Evolutionary conservation across 352 stramenopile genomes (phyloP), one percentile per base, ranked within the genome.

Genomic region (Hyaloperonospora arabidopsidis): DNA sequence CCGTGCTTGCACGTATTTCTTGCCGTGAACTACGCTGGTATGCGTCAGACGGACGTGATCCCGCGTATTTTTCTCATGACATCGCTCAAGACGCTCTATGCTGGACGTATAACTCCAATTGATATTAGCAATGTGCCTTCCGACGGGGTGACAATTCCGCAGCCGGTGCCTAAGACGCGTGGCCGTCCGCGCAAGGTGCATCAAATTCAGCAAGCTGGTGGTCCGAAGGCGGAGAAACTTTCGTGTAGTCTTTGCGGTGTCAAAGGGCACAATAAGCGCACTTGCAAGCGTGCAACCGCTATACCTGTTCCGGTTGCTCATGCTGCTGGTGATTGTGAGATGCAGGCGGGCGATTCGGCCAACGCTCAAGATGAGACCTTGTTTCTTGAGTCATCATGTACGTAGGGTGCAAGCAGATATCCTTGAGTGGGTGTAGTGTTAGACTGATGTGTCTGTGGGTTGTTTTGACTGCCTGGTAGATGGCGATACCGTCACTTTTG

Each of bases 231-330:
- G 49, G 78, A 88, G 40, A 87, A 86, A 48, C 71, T 91, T 8
- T 70, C 74, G 7, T 91, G 80, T 64, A 89, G 80, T 60, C 63
- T 91, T 13, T 91, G 80, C 45, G 78, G 80, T 40, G 68, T 91
- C 29, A 88, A 89, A 65, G 80, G 80, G 10, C 80, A 91, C 71
- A 91, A 91, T 67, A 91, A 91, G 52, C 72, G 80, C 17, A 91
- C 80, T 32, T 91, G 80, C 68, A 91, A 89, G 52, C 72, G 75
- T 15, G 28, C 80, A 17, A 39, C 28, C 19, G 36, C 5, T 29
- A 45, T 53, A n/a, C 13, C 54, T 46, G 23, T 50, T 8, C 10
- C 57, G 1, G 58, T 48, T 38, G 25, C 38, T 15, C 45, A 52
- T 29, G 38, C 28, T 29, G 14, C 49, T 13, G 50, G 14, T 49